phyloP scores from a whole-genome alignment of 345 rosid species.

The Rhizophora apiculata region DNA sequence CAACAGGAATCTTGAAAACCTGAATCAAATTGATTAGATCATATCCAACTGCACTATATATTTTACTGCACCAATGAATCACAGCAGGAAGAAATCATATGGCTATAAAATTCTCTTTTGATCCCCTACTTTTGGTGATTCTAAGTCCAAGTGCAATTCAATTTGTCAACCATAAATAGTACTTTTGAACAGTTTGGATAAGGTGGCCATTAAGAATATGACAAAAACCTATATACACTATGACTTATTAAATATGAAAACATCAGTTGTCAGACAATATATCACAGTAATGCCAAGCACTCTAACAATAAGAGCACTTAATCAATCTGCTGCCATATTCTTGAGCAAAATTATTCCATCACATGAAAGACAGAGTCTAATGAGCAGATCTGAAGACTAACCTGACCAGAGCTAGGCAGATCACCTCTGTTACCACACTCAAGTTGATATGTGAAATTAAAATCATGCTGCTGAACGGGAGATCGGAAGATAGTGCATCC shows the following conservation, averaged over 20 bases:
- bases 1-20: constrained; percentile 80
- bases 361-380: neutral
- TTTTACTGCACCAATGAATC: neutral
- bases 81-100: neutral
- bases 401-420: constrained; percentile 98
- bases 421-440: constrained; percentile 81
- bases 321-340: neutral
- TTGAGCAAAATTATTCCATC: neutral
- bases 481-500: constrained; percentile 89
- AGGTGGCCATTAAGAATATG: neutral
- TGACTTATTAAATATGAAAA: neutral
- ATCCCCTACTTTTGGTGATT: neutral
- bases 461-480: constrained; percentile 94
- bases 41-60: neutral
- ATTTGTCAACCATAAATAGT: neutral
- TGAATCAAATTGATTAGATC: constrained; percentile 22
- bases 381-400: constrained; percentile 23
- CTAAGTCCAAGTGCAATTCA: neutral
- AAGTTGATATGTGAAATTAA: constrained; percentile 91
- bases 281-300: neutral
- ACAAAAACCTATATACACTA: neutral
- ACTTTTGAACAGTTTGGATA: neutral
- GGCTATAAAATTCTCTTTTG: neutral
- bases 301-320: neutral
- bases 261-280: neutral